These are phyloP conservation scores for Yamadazyma membranifaciens DNA, from an alignment of 1,139 yeast species.

Conservation along the genomic window DNA sequence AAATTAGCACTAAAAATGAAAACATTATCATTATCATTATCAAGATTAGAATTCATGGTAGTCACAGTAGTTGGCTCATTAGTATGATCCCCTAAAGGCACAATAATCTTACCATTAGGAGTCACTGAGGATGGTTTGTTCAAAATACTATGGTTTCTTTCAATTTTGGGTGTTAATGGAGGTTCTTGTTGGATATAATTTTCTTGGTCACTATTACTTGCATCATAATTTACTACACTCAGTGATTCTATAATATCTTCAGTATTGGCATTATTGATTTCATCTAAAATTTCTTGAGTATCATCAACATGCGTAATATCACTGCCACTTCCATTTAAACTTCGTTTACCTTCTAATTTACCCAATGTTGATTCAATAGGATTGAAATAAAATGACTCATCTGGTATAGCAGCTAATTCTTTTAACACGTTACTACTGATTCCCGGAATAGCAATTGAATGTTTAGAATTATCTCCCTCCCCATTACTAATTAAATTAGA, in stretches of 20 bases:
- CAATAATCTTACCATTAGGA: neutral
- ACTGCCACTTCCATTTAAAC: conserved; percentile 18
- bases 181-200: conserved; percentile 21
- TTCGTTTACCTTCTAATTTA: conserved; percentile 69
- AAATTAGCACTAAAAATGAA: conserved; percentile 17
- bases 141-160: neutral
- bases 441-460: conserved; percentile 57
- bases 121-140: neutral
- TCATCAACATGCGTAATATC: conserved; percentile 28
- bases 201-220: neutral
- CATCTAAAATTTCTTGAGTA: conserved; percentile 39
- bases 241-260: conserved; percentile 34
- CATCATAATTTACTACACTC: conserved; percentile 15
- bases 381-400: conserved; percentile 58
- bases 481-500: conserved; percentile 2
- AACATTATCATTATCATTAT: conserved; percentile 13
- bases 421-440: conserved; percentile 61
- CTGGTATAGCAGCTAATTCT: conserved; percentile 79
- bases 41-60: conserved; percentile 11
- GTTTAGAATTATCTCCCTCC: conserved; percentile 17
- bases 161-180: conserved; percentile 6
- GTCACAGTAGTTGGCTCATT: conserved; percentile 7
- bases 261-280: conserved; percentile 42
- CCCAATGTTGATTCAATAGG: conserved; percentile 75
- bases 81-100: neutral